Evolutionary conservation across 805 yeast species (phyloP).

Genomic region (Allodekkera sacchari): DNA sequence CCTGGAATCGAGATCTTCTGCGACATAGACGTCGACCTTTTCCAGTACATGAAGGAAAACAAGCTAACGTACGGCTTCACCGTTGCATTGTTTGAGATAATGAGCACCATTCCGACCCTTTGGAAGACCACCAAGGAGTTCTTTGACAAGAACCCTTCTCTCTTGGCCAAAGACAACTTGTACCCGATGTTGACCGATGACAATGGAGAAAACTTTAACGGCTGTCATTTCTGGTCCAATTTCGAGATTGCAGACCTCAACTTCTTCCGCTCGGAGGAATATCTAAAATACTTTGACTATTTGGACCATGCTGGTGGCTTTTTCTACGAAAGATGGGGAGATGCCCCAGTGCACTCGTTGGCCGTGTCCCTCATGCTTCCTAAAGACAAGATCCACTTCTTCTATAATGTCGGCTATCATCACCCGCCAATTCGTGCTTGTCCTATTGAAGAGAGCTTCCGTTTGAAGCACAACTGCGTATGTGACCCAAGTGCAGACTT

Average conservation of each 20-base stretch:
- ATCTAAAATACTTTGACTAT: constrained; percentile 57
- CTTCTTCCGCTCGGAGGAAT: constrained; percentile 66
- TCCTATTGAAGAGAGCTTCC: constrained; percentile 57
- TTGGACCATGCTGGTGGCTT: constrained; percentile 79
- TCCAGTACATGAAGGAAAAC: constrained; percentile 73
- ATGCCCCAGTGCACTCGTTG: constrained; percentile 83
- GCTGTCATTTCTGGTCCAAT: constrained; percentile 88
- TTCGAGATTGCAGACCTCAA: constrained; percentile 71
- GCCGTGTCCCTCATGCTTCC: constrained; percentile 74
- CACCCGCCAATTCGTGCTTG: constrained; percentile 76
- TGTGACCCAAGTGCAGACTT: constrained; percentile 70
- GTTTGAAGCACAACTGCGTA: constrained; percentile 53
- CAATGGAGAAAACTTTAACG: constrained; percentile 57
- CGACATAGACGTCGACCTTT: constrained; percentile 71
- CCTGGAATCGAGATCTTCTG: constrained; percentile 74
- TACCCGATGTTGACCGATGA: constrained; percentile 63
- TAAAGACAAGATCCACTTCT: constrained; percentile 62
- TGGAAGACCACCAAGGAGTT: constrained; percentile 69
- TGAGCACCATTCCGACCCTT: constrained; percentile 60
- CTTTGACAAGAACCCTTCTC: constrained; percentile 49
- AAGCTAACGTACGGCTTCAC: constrained; percentile 68
- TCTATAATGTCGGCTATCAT: constrained; percentile 75
- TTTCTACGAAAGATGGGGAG: constrained; percentile 90
- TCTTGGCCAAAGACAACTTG: constrained; percentile 51
- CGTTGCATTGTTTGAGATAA: constrained; percentile 65